Evolutionary conservation across 2,329 filamentous ascomycete genomes (phyloP), one percentile per base, ranked within the genome.

Genomic region (Rhynchosporium secalis): DNA sequence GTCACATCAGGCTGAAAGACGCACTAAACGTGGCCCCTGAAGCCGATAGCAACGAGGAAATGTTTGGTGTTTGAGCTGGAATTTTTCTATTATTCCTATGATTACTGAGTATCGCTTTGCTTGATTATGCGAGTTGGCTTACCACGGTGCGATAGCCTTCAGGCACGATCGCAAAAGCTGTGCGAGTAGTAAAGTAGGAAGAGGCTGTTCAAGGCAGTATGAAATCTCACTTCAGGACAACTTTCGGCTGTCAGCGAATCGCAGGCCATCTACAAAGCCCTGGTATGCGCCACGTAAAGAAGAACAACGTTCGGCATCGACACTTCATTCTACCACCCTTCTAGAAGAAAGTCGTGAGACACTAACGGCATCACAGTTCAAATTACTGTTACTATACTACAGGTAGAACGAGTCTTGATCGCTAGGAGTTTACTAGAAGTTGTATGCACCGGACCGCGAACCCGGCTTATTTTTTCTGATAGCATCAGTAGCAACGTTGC

Each of bases 1-100:
- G 41, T 33, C 54, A 48, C 58, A 52, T 43, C 41, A 61, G 58
- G 58, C 58, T 61, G 58, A 49, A 61, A 45, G 12, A 43, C n/a
- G 58, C 38, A n/a, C n/a, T 49, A 36, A 31, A 40, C 51, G 43
- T 38, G 43, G 49, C 51, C 38, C 51, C 51, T 12, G 51, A 20
- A 41, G 26, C n/a, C 36, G 51, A 28, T 33, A 54, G 51, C 20
- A 54, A 15, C 38, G 51, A 54, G 38, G 33, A n/a, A 52, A n/a
- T 26, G 10, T 38, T 54, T 29, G 20, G 15, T 40, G 6, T 20
- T 28, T 10, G 15, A 26, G 20, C 2, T 7, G 15, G 40, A 9
- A 26, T 8, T 26, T 4, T 26, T n/a, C 7, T 46, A 3, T 52
- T 20, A 10, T 20, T 26, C 40, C 33, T 20, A 36, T 28, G 51